These are phyloP conservation scores for Trypanosoma congolense DNA, from an alignment of 208 protist genomes.

Conservation along the genomic window DNA sequence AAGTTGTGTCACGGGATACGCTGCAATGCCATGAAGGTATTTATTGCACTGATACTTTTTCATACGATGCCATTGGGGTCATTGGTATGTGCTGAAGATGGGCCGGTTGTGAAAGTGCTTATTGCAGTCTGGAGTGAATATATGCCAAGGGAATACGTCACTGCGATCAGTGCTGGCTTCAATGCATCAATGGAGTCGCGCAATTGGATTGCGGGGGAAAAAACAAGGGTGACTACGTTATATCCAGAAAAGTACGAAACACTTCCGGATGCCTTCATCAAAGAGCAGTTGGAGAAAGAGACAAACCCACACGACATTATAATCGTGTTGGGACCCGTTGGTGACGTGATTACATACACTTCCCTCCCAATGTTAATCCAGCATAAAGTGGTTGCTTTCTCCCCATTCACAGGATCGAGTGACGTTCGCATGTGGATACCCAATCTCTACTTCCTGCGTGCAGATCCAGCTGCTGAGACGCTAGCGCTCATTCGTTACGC, in stretches of 20 bases:
- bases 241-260: neutral
- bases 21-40: no score
- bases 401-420: conserved; percentile 13
- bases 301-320: neutral
- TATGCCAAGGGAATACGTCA: neutral
- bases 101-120: neutral
- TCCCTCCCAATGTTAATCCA: neutral
- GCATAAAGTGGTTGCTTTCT: conserved; percentile 23
- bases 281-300: neutral
- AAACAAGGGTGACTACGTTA: neutral
- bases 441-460: conserved; percentile 26
- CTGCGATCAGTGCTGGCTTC: neutral
- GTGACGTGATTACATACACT: neutral
- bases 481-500: conserved; percentile 14
- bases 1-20: no score
- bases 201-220: neutral
- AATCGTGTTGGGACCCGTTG: neutral
- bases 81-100: neutral
- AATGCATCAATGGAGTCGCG: neutral
- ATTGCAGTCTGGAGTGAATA: neutral
- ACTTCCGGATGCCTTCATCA: neutral
- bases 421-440: conserved; percentile 19
- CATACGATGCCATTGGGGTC: neutral
- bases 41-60: conserved; percentile 1
- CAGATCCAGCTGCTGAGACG: conserved; percentile 1